phyloP scores from a whole-genome alignment of 192 early-diverging fungal genomes.

The Allomyces macrogynus region DNA sequence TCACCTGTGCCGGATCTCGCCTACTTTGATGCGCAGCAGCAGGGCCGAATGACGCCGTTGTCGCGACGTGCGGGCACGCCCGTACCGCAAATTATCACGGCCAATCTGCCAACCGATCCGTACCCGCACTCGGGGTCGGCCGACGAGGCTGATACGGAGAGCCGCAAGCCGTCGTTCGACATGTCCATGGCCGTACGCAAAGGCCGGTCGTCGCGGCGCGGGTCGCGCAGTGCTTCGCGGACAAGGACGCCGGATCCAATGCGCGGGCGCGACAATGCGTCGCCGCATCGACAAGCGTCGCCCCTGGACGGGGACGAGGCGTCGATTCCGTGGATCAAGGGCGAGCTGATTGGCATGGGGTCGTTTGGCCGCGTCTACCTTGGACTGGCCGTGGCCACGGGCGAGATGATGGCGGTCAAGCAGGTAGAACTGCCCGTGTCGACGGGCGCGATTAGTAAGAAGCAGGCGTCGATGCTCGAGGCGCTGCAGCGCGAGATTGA shows the following conservation, averaged over 20 bases:
- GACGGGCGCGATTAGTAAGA: conserved; percentile 16
- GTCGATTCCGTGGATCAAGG: conserved; percentile 46
- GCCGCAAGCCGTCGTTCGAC: no score
- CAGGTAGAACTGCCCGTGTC: conserved; percentile 44
- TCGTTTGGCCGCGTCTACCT: conserved; percentile 61
- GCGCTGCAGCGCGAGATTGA: conserved; percentile 53
- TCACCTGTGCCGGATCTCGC: no score
- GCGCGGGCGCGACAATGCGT: not conserved
- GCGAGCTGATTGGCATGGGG: conserved; percentile 61
- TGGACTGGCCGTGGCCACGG: conserved; percentile 46
- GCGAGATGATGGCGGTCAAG: conserved; percentile 68
- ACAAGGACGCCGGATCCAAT: not conserved
- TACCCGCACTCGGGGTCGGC: no score
- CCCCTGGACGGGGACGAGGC: conserved; percentile 11
- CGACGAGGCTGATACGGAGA: no score
- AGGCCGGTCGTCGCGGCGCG: not conserved
- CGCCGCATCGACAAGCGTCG: not conserved
- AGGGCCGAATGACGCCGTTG: no score
- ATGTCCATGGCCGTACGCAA: not conserved
- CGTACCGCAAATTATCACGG: no score
- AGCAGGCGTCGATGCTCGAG: conserved; percentile 16
- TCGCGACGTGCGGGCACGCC: no score
- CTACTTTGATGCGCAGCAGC: no score
- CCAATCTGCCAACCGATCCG: no score
- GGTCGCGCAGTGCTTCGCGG: not conserved